These are phyloP conservation scores for Smittium culicis DNA, from an alignment of 371 early-diverging fungal genomes.

Conservation along the genomic window DNA sequence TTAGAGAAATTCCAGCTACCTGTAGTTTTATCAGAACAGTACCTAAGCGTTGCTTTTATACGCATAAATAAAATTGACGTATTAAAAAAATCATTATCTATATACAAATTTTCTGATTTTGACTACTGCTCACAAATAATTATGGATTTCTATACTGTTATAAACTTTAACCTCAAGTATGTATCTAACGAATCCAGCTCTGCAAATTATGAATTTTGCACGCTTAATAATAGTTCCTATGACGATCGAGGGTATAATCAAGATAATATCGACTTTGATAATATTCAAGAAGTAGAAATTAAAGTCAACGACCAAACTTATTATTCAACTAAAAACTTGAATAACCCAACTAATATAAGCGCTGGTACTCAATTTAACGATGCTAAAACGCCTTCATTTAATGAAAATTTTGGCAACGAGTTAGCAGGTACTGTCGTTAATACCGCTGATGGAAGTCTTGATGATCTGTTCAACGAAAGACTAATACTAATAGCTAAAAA, in stretches of 20 bases:
- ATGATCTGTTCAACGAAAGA: constrained; percentile 5
- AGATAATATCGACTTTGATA: background rate
- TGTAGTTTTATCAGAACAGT: constrained; percentile 33
- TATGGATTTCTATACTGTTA: background rate
- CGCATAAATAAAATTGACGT: constrained; percentile 27
- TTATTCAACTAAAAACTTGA: background rate
- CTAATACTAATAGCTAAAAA: background rate
- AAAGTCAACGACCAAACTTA: background rate
- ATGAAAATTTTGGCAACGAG: background rate
- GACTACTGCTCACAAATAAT: constrained; percentile 3
- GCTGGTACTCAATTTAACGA: background rate
- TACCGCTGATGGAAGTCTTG: background rate
- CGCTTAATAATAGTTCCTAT: too few species aligned
- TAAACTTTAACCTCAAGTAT: background rate
- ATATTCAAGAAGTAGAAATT: background rate
- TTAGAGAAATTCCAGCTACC: background rate
- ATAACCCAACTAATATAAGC: too few species aligned
- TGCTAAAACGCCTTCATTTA: background rate
- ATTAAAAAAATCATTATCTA: background rate
- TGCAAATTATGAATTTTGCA: background rate
- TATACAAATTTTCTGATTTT: constrained; percentile 3
- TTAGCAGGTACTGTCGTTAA: background rate
- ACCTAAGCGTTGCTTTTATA: constrained; percentile 40
- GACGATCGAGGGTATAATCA: too few species aligned
- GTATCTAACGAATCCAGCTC: background rate